A percentile compares a stretch with the other conserved stretches of the same genome.
Evolutionary conservation across 441 rosid species (phyloP).

Genomic region (Aleurites moluccanus): DNA sequence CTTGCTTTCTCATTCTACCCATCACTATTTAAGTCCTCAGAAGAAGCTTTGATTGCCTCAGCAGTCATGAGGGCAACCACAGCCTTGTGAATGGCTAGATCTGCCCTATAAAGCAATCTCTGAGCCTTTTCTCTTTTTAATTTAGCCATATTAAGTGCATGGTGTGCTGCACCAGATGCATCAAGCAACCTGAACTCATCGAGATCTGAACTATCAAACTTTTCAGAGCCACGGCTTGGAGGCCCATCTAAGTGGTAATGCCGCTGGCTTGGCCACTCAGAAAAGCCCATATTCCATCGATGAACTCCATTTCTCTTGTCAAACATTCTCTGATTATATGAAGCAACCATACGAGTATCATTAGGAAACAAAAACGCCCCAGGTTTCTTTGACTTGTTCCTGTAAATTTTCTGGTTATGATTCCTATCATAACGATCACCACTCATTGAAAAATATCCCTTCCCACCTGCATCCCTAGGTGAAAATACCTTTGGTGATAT

Average conservation of each 20-base stretch:
- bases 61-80: constrained; percentile 83
- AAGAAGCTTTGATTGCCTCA: constrained; percentile 70
- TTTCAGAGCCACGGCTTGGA: constrained; percentile 39
- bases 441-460: constrained; percentile 42
- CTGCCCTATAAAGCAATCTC: constrained; percentile 75
- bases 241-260: constrained; percentile 38
- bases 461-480: constrained; percentile 43
- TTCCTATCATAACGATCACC: constrained; percentile 52
- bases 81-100: constrained; percentile 87
- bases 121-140: constrained; percentile 80
- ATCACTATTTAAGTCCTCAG: constrained; percentile 38
- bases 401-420: constrained; percentile 46
- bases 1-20: constrained; percentile 26
- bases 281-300: constrained; percentile 48
- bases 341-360: constrained; percentile 32
- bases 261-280: constrained; percentile 50
- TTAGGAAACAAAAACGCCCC: constrained; percentile 35
- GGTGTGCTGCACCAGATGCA: constrained; percentile 70
- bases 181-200: constrained; percentile 67
- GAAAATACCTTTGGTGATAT: constrained; percentile 59
- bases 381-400: constrained; percentile 49
- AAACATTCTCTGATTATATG: constrained; percentile 37
- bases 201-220: constrained; percentile 47
- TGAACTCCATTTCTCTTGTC: constrained; percentile 48
- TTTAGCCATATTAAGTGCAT: constrained; percentile 66